Evolutionary conservation across 176 grass and related monocot species (phyloP), one percentile per base, ranked within the genome.

Genomic region (Triticum urartu): DNA sequence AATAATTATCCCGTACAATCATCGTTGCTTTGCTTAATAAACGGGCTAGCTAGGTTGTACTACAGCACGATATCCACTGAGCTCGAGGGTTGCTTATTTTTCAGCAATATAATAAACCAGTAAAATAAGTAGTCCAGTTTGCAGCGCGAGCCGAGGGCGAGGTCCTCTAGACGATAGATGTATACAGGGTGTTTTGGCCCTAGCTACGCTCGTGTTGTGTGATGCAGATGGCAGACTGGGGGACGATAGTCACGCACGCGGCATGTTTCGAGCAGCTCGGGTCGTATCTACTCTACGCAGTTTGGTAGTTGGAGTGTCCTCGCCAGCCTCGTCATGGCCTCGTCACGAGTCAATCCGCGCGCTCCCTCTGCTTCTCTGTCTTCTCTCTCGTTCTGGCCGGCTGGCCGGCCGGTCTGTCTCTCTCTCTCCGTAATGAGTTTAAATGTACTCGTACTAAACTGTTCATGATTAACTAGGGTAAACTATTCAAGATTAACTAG

Each of bases 251-350:
- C 28, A 30, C 28, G 28, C 28, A 30, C 28, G 28, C 28, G 28
- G 28, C 28, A 30, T 30, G 28, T 30, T 30, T 30, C 28, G 28
- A 30, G 28, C 28, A 30, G 28, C 28, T 30, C 4, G 0, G 56
- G 39, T 36, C 35, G 35, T 36, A 36, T 36, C 35, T 36, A 36
- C 1, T 36, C 35, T 36, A 36, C 1, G 5, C 35, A 7, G 35
- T 36, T 36, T 7, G 35, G 35, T 36, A 36, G 35, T 90, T 84
- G 75, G 68, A 25, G 58, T 59, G 76, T 88, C 85, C 60, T 54
- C 52, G 67, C 0, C 54, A 43, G 81, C 89, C 89, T 63, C 76
- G 81, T 84, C 89, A 91, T 22, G 25, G 75, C 81, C 85, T 39
- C 78, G 81, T 91, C 89, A 87, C 79, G 68, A n/a, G 68, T 76